Evolutionary conservation across 176 grass and related monocot species (phyloP).

Genomic region (Carex kokanica): DNA sequence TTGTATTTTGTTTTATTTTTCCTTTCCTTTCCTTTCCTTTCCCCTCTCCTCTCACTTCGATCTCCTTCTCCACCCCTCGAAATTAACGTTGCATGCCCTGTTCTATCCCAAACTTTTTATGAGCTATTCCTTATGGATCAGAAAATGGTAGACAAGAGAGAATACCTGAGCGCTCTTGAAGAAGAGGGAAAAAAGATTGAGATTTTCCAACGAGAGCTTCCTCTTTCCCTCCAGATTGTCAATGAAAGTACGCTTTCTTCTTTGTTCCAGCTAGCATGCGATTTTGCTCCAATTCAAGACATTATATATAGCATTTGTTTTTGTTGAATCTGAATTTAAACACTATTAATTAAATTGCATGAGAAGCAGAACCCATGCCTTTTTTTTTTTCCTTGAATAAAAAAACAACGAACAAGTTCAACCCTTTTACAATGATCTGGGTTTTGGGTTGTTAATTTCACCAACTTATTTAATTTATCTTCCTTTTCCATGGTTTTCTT

Average conservation of each 20-base stretch:
- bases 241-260: constrained; percentile 44
- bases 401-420: neutral
- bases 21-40: neutral
- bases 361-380: neutral
- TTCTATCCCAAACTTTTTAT: neutral
- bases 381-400: neutral
- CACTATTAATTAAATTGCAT: too few species aligned
- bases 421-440: neutral
- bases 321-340: neutral
- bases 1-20: neutral
- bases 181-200: constrained; percentile 73
- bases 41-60: neutral
- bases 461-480: neutral
- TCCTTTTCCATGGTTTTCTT: neutral
- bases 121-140: constrained; percentile 12
- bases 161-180: constrained; percentile 72
- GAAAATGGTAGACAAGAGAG: constrained; percentile 19
- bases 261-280: neutral
- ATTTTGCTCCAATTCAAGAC: neutral
- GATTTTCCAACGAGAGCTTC: constrained; percentile 80
- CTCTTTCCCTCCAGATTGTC: constrained; percentile 78
- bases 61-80: neutral
- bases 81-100: constrained; percentile 8
- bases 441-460: neutral
- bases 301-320: neutral